phyloP scores from a whole-genome alignment of 148 eudicot genomes.

The Rhododendron williamsianum region DNA sequence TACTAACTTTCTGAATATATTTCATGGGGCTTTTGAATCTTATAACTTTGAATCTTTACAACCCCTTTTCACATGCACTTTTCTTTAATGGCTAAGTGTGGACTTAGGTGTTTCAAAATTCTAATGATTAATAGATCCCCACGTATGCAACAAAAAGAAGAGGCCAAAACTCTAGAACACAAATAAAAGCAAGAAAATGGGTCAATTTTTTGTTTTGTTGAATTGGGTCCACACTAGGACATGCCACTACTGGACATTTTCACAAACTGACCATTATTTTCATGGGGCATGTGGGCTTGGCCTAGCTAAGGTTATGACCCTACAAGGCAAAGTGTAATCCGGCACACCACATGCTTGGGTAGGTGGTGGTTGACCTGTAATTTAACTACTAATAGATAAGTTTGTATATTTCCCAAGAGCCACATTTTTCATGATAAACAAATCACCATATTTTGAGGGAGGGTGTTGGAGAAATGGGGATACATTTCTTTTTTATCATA shows the following conservation, averaged over 20 bases:
- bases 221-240: not conserved
- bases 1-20: conserved; percentile 5
- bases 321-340: conserved; percentile 26
- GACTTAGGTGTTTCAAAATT: not conserved
- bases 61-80: not conserved
- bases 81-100: not conserved
- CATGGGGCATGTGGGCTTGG: not conserved
- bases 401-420: not conserved
- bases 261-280: conserved; percentile 8
- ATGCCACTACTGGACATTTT: conserved; percentile 4
- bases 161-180: not conserved
- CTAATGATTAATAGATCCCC: conserved; percentile 7
- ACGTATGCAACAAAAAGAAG: conserved; percentile 9
- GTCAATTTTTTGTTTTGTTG: not conserved
- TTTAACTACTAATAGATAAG: not conserved
- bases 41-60: not conserved
- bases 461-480: not conserved
- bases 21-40: not conserved
- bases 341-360: conserved; percentile 36
- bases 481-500: not conserved
- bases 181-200: not conserved
- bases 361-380: conserved; percentile 13
- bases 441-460: not conserved
- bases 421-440: not conserved
- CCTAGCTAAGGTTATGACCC: conserved; percentile 16